Conservation (phyloP, 2,329 filamentous ascomycete species). For the Verticillium dahliae region DNA sequence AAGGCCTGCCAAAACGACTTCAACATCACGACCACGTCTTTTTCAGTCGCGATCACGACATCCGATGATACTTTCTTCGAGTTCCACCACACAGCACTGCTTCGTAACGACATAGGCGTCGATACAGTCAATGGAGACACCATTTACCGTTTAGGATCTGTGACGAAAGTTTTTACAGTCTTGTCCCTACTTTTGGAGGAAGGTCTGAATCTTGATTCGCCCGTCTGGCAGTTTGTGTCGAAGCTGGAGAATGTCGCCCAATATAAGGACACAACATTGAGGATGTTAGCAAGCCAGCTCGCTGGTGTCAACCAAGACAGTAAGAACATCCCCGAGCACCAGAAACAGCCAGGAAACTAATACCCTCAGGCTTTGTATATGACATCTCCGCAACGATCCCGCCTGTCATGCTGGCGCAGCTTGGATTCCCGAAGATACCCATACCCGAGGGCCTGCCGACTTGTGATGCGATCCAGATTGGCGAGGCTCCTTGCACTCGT, state of each 20-base stretch:
- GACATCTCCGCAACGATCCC: constrained; percentile 6
- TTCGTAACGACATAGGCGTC: constrained; percentile 7
- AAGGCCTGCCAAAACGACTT: not conserved
- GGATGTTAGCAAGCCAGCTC: constrained; percentile 12
- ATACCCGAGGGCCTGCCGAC: constrained; percentile 6
- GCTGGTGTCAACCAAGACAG: constrained; percentile 11
- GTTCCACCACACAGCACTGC: constrained; percentile 16
- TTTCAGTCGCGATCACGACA: not conserved
- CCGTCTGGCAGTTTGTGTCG: constrained; percentile 4
- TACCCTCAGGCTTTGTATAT: constrained; percentile 4
- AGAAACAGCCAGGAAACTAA: not conserved
- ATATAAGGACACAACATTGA: constrained; percentile 14
- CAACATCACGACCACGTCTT: not conserved
- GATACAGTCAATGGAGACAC: constrained; percentile 28
- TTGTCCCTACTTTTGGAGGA: constrained; percentile 22
- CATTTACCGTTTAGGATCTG: constrained; percentile 33
- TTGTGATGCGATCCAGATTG: constrained; percentile 9
- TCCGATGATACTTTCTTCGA: not conserved
- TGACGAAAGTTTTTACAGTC: constrained; percentile 34
- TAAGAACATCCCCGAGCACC: not conserved
- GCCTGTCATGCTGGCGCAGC: not conserved
- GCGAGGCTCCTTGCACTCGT: constrained; percentile 4
- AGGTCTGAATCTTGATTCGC: constrained; percentile 12
- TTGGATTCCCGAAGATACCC: constrained; percentile 7
- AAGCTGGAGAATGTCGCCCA: constrained; percentile 20